These are phyloP conservation scores for Hibiscus syriacus DNA, from an alignment of 345 rosid species.

Conservation along the genomic window DNA sequence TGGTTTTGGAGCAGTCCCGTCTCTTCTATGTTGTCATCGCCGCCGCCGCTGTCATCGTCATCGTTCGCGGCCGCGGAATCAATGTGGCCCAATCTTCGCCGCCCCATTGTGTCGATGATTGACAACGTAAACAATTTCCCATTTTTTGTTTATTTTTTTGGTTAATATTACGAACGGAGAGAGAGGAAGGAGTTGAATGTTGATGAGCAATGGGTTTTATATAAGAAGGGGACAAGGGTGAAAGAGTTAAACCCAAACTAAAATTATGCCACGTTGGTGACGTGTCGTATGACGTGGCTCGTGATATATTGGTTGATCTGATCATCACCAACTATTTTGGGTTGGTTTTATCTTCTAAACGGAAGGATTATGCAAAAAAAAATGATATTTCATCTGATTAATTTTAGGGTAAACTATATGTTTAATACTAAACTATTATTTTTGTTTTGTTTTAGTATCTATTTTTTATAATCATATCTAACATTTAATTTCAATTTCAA, in stretches of 20 bases:
- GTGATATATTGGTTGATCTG: constrained; percentile 21
- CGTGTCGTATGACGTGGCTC: constrained; percentile 29
- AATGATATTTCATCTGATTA: too few relatives aligned
- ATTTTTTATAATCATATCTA: too few relatives aligned
- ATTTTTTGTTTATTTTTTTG: constrained; percentile 3
- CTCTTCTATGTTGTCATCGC: not conserved
- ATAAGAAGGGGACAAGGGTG: not conserved
- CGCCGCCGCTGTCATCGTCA: not conserved
- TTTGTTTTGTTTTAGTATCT: too few relatives aligned
- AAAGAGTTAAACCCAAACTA: constrained; percentile 33
- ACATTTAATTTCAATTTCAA: too few relatives aligned
- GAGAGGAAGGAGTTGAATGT: not conserved
- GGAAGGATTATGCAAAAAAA: not conserved
- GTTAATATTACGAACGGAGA: not conserved
- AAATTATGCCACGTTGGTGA: constrained; percentile 24
- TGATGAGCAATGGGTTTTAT: not conserved
- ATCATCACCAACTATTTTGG: constrained; percentile 1
- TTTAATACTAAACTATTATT: too few relatives aligned
- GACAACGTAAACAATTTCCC: constrained; percentile 47
- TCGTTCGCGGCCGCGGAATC: not conserved
- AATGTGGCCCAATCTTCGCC: constrained; percentile 42
- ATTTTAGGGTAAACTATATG: too few relatives aligned
- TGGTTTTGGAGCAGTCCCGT: constrained; percentile 5
- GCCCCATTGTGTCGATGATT: constrained; percentile 37
- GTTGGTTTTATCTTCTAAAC: not conserved